These are phyloP conservation scores for Anisodus acutangulus DNA, from an alignment of 257 asterid species.

Conservation along the genomic window DNA sequence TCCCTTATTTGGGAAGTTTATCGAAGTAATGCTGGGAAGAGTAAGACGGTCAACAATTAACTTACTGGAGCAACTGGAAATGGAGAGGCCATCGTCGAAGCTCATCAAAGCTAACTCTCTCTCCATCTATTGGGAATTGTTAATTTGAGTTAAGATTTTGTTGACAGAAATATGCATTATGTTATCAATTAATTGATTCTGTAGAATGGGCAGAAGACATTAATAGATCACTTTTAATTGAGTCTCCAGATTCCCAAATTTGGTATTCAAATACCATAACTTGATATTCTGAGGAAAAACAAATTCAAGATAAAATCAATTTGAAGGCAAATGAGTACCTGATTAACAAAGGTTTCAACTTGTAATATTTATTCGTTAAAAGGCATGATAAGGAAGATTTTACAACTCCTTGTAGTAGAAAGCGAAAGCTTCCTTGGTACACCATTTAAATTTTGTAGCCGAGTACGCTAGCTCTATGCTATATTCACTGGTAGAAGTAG, in stretches of 20 bases:
- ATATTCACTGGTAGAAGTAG: not conserved
- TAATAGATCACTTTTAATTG: not conserved
- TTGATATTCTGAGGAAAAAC: not conserved
- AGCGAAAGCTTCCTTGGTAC: not conserved
- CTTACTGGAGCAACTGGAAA: conserved; percentile 64
- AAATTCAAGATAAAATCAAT: too few species aligned
- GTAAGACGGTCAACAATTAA: conserved; percentile 58
- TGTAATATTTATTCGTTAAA: not conserved
- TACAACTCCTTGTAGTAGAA: not conserved
- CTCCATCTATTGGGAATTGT: conserved; percentile 51
- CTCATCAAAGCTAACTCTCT: conserved; percentile 72
- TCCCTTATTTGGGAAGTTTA: not conserved
- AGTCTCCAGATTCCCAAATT: not conserved
- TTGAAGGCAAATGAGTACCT: not conserved
- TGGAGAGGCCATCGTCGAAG: conserved; percentile 64
- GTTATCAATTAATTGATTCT: not conserved
- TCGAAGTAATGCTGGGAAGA: conserved; percentile 57
- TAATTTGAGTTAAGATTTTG: not conserved
- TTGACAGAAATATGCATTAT: not conserved
- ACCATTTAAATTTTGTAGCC: not conserved
- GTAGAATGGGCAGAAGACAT: not conserved
- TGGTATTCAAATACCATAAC: not conserved
- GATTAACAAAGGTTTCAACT: not conserved
- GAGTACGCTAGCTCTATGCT: not conserved
- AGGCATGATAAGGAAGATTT: not conserved